A percentile compares a stretch with the other conserved stretches of the same genome.
These are phyloP conservation scores for Harringtonia aguacate DNA, from an alignment of 2,329 filamentous ascomycete genomes.

Conservation along the genomic window DNA sequence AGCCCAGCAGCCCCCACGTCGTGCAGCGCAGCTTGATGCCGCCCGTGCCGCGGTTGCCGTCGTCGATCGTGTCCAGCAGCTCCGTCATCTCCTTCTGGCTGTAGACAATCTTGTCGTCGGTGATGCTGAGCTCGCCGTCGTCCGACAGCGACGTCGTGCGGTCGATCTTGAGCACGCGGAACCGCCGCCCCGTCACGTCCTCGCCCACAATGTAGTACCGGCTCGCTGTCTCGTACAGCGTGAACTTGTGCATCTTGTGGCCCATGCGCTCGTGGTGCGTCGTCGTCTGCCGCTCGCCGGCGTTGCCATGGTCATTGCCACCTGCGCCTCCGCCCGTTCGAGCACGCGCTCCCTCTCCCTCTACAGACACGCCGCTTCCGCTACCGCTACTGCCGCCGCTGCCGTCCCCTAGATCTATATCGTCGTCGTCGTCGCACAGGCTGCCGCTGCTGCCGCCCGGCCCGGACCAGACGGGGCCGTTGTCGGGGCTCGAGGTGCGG, in stretches of 20 bases:
- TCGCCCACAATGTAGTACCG: conserved; percentile 91
- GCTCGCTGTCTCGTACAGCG: conserved; percentile 89
- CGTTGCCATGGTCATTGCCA: neutral
- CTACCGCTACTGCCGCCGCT: neutral
- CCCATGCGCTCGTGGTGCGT: conserved; percentile 23
- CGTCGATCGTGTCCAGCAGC: conserved; percentile 86
- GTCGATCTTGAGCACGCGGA: conserved; percentile 90
- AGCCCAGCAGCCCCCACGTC: conserved; percentile 88
- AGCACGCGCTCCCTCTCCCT: no score
- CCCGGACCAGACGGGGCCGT: conserved; percentile 14
- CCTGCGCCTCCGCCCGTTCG: conserved; percentile 18
- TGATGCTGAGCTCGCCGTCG: conserved; percentile 66
- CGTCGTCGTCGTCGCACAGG: conserved; percentile 14
- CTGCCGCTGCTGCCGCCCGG: no score
- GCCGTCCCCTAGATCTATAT: conserved; percentile 21
- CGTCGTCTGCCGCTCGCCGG: conserved; percentile 1
- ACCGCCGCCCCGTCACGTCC: conserved; percentile 79
- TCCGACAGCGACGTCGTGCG: conserved; percentile 74
- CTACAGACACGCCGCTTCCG: no score
- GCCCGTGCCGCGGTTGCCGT: conserved; percentile 84
- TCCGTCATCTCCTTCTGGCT: conserved; percentile 86
- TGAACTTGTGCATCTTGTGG: conserved; percentile 87
- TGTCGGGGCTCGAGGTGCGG: conserved; percentile 41
- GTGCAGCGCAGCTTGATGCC: conserved; percentile 83
- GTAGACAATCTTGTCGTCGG: conserved; percentile 93